Evolutionary conservation across 441 rosid species (phyloP), one percentile per base, ranked within the genome.

Genomic region (Biscutella auriculata): DNA sequence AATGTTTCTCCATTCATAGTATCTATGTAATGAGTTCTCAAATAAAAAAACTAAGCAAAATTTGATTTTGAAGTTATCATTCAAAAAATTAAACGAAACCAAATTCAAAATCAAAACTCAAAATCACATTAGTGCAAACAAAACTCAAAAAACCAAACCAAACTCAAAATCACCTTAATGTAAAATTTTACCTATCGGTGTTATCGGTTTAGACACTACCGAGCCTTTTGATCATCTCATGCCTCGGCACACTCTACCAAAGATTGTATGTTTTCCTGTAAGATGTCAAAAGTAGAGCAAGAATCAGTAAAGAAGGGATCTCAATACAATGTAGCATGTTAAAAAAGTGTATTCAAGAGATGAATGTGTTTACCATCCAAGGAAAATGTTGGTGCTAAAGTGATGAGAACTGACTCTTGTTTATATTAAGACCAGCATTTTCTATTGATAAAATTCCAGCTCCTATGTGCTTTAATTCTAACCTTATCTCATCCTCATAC

Each of bases 121-220:
- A n/a, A n/a, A n/a, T n/a, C n/a, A n/a, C n/a, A n/a, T 89, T 79
- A 39, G 90, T 73, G n/a, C n/a, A n/a, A n/a, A n/a, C n/a, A n/a
- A n/a, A n/a, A n/a, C n/a, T n/a, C n/a, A n/a, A n/a, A 37, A 67
- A 56, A 27, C 5, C 43, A 53, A 12, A 60, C 28, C 41, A n/a
- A n/a, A n/a, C 92, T 70, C n/a, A 92, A 65, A 67, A 88, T 86
- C 88, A n/a, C n/a, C n/a, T n/a, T n/a, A n/a, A n/a, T n/a, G n/a
- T 21, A 8, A 39, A 7, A 7, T 9, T 41, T 71, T 59, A 91
- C 97, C 90, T 77, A 65, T 91, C 97, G 15, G 77, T 88, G 57
- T 82, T 88, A 80, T 93, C 93, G 40, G 97, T 93, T 80, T 93
- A 97, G 62, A 93, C 83, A 39, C 95, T 93, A 50, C 97, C 96